Evolutionary conservation across 1,284 basidiomycete genomes (phyloP).

Genomic region (Boletellus sp.): DNA sequence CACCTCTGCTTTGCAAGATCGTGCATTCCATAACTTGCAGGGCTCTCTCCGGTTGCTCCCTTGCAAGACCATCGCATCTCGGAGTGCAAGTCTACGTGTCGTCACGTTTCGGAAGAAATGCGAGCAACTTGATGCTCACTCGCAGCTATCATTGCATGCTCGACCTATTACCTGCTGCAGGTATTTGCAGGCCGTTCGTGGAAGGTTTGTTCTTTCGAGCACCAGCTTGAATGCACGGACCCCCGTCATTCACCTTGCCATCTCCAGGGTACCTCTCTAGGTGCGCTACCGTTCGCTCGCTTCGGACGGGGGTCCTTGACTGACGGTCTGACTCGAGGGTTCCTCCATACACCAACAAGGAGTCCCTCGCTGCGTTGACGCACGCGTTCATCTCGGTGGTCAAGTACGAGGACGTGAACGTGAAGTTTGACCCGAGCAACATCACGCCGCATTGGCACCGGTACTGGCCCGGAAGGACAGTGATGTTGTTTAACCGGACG

Average conservation of each 20-base stretch:
- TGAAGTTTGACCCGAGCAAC: constrained; percentile 15
- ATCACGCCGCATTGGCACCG: constrained; percentile 22
- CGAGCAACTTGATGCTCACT: too few species aligned
- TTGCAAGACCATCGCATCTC: too few species aligned
- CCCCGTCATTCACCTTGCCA: background rate
- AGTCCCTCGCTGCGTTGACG: constrained; percentile 24
- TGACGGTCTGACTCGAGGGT: too few species aligned
- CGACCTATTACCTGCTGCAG: constrained; percentile 18
- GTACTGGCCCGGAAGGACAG: constrained; percentile 14
- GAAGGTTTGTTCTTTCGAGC: constrained; percentile 12
- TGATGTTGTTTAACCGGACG: constrained; percentile 32
- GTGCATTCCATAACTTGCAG: too few species aligned
- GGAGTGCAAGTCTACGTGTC: constrained; percentile 17
- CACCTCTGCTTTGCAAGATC: too few species aligned
- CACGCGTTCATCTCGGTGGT: constrained; percentile 24
- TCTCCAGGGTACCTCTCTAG: constrained; percentile 20
- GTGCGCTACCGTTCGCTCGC: background rate
- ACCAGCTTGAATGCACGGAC: background rate
- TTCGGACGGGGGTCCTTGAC: too few species aligned
- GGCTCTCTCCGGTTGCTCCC: too few species aligned
- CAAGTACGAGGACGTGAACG: constrained; percentile 19
- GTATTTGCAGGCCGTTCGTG: constrained; percentile 17
- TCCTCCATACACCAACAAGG: constrained; percentile 18
- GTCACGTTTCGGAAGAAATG: too few species aligned
- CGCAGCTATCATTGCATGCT: constrained; percentile 7